Evolutionary conservation across 2,329 filamentous ascomycete genomes (phyloP).

Genomic region (Fusarium heterosporum): DNA sequence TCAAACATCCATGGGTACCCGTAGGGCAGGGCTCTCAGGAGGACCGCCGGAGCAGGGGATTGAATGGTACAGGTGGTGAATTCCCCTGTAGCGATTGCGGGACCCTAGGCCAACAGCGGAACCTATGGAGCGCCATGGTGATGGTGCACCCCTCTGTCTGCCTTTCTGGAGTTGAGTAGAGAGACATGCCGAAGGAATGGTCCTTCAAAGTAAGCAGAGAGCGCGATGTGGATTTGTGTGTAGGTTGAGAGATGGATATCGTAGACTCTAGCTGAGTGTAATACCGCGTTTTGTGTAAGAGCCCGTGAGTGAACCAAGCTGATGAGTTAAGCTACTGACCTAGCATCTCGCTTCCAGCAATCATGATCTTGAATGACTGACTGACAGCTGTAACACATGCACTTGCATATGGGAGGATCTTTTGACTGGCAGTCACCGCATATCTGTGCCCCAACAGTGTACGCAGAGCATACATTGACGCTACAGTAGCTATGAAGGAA

Average conservation of each 20-base stretch:
- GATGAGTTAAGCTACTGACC: slow-evolving; percentile 4
- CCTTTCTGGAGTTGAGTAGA: background rate
- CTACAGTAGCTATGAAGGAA: slow-evolving; percentile 20
- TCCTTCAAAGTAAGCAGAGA: slow-evolving; percentile 24
- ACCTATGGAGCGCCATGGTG: slow-evolving; percentile 6
- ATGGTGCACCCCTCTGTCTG: slow-evolving; percentile 16
- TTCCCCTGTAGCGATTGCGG: slow-evolving; percentile 18
- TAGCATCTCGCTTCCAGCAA: background rate
- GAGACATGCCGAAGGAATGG: background rate
- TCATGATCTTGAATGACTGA: slow-evolving; percentile 22
- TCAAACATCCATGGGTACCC: background rate
- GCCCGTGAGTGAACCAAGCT: slow-evolving; percentile 3
- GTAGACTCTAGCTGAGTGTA: slow-evolving; percentile 13
- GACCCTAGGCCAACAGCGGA: slow-evolving; percentile 18
- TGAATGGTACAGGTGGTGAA: background rate
- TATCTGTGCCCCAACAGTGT: slow-evolving; percentile 17
- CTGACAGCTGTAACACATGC: slow-evolving; percentile 32
- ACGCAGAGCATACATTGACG: slow-evolving; percentile 26
- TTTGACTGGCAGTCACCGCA: slow-evolving; percentile 22
- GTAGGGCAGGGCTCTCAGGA: slow-evolving; percentile 32
- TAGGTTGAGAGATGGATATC: background rate
- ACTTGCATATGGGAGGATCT: slow-evolving; percentile 11
- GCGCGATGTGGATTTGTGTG: slow-evolving; percentile 5
- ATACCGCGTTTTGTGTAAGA: slow-evolving; percentile 32
- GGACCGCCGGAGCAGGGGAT: slow-evolving; percentile 22